Percentiles rank a stretch among this genome's conserved stretches.
Evolutionary conservation across 2,329 filamentous ascomycete species (phyloP).

Genomic region (Penicillium sp.): DNA sequence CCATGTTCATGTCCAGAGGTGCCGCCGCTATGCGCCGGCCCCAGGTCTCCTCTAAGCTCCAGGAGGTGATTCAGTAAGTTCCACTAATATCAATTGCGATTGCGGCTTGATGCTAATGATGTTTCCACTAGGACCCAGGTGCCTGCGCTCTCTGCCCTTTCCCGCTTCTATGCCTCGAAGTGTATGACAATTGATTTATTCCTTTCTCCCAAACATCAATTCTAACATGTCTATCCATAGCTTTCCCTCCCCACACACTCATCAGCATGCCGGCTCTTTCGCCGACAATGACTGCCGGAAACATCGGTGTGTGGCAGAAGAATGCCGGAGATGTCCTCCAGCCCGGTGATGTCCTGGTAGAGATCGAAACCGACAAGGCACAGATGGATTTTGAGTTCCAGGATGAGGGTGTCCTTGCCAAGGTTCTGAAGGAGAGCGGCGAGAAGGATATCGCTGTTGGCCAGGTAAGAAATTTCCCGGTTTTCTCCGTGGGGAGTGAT

Average conservation of each 20-base stretch:
- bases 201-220: not conserved
- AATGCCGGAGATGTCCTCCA: slow-evolving; percentile 83
- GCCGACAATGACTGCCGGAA: slow-evolving; percentile 94
- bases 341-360: slow-evolving; percentile 92
- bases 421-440: slow-evolving; percentile 87
- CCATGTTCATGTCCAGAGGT: slow-evolving; percentile 43
- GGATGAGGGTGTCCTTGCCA: slow-evolving; percentile 93
- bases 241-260: slow-evolving; percentile 90
- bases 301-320: slow-evolving; percentile 98
- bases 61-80: slow-evolving; percentile 43
- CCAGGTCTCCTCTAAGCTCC: slow-evolving; percentile 45
- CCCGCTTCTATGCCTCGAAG: slow-evolving; percentile 68
- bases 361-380: slow-evolving; percentile 99
- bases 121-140: slow-evolving; percentile 37
- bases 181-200: slow-evolving; percentile 47
- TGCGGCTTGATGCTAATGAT: slow-evolving; percentile 21
- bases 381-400: slow-evolving; percentile 99
- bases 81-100: not conserved
- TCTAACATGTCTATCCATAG: slow-evolving; percentile 50
- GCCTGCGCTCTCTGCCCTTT: slow-evolving; percentile 59
- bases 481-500: slow-evolving; percentile 12
- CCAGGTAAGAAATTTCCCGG: slow-evolving; percentile 65
- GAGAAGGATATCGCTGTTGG: slow-evolving; percentile 93
- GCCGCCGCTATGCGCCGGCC: slow-evolving; percentile 46
- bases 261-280: slow-evolving; percentile 98